phyloP scores from a whole-genome alignment of 495 filamentous ascomycete species.

The Penicillium tannophilum region DNA sequence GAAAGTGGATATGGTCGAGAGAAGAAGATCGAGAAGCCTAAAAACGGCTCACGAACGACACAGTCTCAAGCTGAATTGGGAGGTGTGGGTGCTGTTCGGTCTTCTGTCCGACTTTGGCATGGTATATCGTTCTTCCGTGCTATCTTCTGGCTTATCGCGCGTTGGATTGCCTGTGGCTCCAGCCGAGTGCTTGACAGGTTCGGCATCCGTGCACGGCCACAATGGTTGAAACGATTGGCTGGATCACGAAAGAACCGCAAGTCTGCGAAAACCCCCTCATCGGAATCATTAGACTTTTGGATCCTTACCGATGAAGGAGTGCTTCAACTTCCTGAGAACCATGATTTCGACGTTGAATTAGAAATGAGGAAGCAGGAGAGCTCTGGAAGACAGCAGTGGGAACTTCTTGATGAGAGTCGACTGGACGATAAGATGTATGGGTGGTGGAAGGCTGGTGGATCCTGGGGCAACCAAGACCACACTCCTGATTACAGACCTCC shows the following conservation, averaged over 20 bases:
- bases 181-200: constrained; percentile 58
- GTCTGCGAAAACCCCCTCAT: constrained; percentile 17
- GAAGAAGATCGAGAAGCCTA: constrained; percentile 55
- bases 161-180: constrained; percentile 57
- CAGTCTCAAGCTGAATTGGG: constrained; percentile 49
- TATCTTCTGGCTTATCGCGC: constrained; percentile 66
- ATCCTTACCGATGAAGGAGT: constrained; percentile 57
- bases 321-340: constrained; percentile 56
- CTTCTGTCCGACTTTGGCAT: constrained; percentile 71
- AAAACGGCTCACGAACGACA: constrained; percentile 42
- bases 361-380: constrained; percentile 64
- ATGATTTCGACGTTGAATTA: constrained; percentile 74
- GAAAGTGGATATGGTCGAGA: constrained; percentile 71
- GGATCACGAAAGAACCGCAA: constrained; percentile 25
- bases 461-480: constrained; percentile 78
- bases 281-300: constrained; percentile 59
- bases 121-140: constrained; percentile 72
- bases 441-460: constrained; percentile 79
- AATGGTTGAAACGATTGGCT: constrained; percentile 55
- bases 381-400: constrained; percentile 36
- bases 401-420: constrained; percentile 57
- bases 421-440: constrained; percentile 73
- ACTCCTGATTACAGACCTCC: constrained; percentile 68
- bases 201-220: constrained; percentile 63
- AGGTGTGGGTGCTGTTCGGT: constrained; percentile 76